A percentile compares a stretch with the other conserved stretches of the same genome.
These are phyloP conservation scores for Diaporthe australafricana DNA, from an alignment of 2,329 filamentous ascomycete species.

Conservation along the genomic window DNA sequence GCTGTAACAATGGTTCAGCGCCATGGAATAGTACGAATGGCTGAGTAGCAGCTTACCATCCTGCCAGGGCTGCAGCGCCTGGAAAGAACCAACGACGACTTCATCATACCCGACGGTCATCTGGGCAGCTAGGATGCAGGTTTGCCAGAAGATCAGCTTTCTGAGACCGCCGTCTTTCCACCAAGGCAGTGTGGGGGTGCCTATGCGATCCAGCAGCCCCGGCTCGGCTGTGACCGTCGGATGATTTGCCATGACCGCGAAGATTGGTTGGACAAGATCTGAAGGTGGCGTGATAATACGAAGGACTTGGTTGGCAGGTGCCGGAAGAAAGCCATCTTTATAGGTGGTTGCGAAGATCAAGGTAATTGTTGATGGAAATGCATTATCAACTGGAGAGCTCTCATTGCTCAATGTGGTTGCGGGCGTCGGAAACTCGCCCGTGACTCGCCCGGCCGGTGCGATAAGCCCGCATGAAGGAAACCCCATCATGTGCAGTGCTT, in stretches of 20 bases:
- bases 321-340: too few species aligned
- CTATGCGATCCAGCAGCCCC: not conserved
- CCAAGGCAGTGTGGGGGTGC: not conserved
- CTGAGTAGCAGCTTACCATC: not conserved
- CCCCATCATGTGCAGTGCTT: too few species aligned
- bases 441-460: not conserved
- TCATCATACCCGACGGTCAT: slow-evolving; percentile 20
- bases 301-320: too few species aligned
- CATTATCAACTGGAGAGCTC: too few species aligned
- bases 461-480: too few species aligned
- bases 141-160: slow-evolving; percentile 19
- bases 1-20: not conserved
- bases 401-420: not conserved
- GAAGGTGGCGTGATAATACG: too few species aligned
- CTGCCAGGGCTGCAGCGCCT: slow-evolving; percentile 16
- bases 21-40: not conserved
- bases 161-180: slow-evolving; percentile 15
- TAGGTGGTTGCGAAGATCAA: too few species aligned
- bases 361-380: too few species aligned
- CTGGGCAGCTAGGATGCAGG: slow-evolving; percentile 16
- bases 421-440: not conserved
- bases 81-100: slow-evolving; percentile 16
- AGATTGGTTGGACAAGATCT: not conserved
- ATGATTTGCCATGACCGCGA: not conserved
- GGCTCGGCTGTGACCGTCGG: not conserved